Base-by-base conservation (phyloP, 495 filamentous ascomycete species). In the Talaromyces liani region DNA sequence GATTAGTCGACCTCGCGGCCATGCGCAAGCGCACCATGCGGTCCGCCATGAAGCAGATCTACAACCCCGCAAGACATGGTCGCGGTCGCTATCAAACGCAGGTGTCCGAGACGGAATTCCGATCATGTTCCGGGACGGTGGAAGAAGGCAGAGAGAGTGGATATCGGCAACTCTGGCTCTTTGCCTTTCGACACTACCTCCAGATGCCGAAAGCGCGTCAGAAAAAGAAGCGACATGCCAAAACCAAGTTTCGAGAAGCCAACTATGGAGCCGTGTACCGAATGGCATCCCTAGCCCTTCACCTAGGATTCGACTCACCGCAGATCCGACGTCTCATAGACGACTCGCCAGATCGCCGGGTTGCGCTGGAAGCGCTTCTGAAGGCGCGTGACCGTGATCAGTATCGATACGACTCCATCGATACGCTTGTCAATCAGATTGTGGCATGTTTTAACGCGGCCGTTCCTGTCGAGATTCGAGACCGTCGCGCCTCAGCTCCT, bases 281-380 rank as follows among this genome's bases (percentile, higher is more conserved):
- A 47, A 70, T 71, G 68, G 72, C 72, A 41, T 55, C 47, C 41
- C 65, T 75, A 18, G 65, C 70, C n/a, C 49, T 57, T n/a, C 53
- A 64, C 16, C 67, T 78, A 14, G 68, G 75, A 31, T 76, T 73
- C 61, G 5, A 65, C n/a, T 71, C 69, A 16, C 34, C 63, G 2
- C 14, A 69, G 45, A 73, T 77, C 34, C 29, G 29, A 31, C 29
- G 29, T 31, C 29, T 31, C 29, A 31, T 31, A 31, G 29, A 31
- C 29, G 29, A 31, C 29, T 54, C 49, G 12, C 49, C 49, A 22
- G 49, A 54, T 54, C 18, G 18, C 6, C 49, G 6, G 6, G 2
- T 54, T 18, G 49, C 49, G 6, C 49, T 7, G 9, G 49, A 16
- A 20, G 49, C 49, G 16, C 49, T 54, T 7, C n/a, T 54, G 18